phyloP scores from a whole-genome alignment of 345 rosid species.

The Gossypium sturtianum region DNA sequence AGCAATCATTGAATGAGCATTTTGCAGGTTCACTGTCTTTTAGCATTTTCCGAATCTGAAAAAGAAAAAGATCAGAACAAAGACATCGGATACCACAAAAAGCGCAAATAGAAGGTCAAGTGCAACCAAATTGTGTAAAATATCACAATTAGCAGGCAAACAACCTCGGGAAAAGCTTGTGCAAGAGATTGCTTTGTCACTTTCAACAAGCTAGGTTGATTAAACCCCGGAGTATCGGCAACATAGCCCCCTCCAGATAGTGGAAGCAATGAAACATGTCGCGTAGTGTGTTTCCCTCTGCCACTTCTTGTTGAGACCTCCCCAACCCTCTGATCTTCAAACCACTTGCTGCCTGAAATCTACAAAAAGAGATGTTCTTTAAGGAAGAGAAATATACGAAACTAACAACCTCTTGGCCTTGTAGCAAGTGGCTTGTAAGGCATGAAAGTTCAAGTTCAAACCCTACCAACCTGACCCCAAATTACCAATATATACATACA shows the following conservation, averaged over 20 bases:
- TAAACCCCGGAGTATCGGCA: conserved; percentile 97
- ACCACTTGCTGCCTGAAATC: conserved; percentile 75
- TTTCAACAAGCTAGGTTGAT: conserved; percentile 82
- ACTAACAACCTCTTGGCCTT: not conserved
- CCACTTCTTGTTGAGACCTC: conserved; percentile 84
- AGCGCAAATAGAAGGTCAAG: not conserved
- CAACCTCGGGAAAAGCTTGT: conserved; percentile 79
- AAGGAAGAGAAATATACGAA: not conserved
- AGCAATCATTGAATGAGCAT: conserved; percentile 77
- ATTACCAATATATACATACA: not conserved
- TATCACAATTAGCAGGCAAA: conserved; percentile 13
- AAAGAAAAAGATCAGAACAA: not conserved
- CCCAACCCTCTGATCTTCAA: conserved; percentile 72
- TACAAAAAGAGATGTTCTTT: conserved; percentile 14
- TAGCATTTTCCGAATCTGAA: conserved; percentile 47
- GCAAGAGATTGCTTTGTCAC: conserved; percentile 90
- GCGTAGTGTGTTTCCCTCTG: conserved; percentile 86
- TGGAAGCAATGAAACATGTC: conserved; percentile 79
- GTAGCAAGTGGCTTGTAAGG: not conserved
- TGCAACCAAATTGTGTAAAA: not conserved
- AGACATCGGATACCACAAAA: not conserved
- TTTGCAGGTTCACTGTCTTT: conserved; percentile 35
- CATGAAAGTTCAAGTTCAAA: not conserved
- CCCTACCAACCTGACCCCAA: not conserved
- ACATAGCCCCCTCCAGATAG: conserved; percentile 72